A percentile compares a stretch with the other conserved stretches of the same genome.
These are phyloP conservation scores for Daldinia grandis DNA, from an alignment of 495 filamentous ascomycete species.

Conservation along the genomic window DNA sequence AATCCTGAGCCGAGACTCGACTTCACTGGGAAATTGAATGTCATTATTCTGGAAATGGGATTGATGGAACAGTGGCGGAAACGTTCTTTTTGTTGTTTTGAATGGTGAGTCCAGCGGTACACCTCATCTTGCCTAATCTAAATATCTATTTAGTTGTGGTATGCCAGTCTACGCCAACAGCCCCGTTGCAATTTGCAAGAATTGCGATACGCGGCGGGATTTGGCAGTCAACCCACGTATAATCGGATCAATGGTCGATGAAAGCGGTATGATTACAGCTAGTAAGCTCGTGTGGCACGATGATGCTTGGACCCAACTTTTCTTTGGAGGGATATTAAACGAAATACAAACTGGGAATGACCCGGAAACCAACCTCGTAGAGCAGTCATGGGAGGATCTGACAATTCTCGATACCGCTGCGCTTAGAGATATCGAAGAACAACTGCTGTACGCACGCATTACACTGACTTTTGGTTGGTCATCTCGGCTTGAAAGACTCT, in stretches of 20 bases:
- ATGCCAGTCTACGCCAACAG: constrained; percentile 64
- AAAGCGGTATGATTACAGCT: constrained; percentile 58
- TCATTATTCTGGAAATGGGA: constrained; percentile 64
- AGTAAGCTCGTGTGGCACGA: constrained; percentile 63
- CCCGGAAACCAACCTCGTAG: constrained; percentile 12
- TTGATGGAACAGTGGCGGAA: constrained; percentile 57
- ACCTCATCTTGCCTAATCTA: constrained; percentile 3
- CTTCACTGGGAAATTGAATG: constrained; percentile 68
- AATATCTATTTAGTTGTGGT: constrained; percentile 57
- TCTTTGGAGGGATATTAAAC: constrained; percentile 49
- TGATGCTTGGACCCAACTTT: constrained; percentile 61
- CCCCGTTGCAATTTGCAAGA: constrained; percentile 56
- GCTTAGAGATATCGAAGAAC: constrained; percentile 57
- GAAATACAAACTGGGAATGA: not conserved
- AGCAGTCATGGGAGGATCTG: constrained; percentile 50
- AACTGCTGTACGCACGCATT: constrained; percentile 59
- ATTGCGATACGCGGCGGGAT: constrained; percentile 55
- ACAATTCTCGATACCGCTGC: constrained; percentile 45
- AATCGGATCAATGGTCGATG: constrained; percentile 62
- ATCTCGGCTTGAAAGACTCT: constrained; percentile 55
- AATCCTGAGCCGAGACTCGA: constrained; percentile 41
- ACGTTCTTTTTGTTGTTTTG: constrained; percentile 60
- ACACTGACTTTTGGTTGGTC: constrained; percentile 65
- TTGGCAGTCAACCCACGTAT: constrained; percentile 65
- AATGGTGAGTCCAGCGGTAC: constrained; percentile 58